phyloP scores from a whole-genome alignment of 148 eudicot genomes.

The Rhododendron williamsianum region DNA sequence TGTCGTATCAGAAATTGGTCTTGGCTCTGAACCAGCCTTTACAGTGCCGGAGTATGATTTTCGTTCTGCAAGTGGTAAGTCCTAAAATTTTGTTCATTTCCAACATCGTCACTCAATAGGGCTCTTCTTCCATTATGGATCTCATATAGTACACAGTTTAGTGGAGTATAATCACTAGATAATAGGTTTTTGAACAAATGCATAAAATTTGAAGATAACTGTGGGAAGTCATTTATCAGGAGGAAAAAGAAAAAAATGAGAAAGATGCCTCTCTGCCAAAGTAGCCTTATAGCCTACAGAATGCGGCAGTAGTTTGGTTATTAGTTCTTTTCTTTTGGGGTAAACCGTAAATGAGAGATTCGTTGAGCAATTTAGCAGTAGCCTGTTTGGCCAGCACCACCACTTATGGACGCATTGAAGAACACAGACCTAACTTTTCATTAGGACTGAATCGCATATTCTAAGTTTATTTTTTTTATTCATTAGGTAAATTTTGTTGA shows the following conservation, averaged over 20 bases:
- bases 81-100: neutral
- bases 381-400: neutral
- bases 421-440: neutral
- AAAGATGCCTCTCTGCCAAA: neutral
- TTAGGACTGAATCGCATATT: neutral
- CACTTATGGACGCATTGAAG: neutral
- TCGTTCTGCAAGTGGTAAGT: slow-evolving; percentile 76
- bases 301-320: neutral
- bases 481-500: neutral
- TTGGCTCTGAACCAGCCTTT: slow-evolving; percentile 92
- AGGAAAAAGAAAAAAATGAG: neutral
- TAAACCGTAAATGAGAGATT: neutral
- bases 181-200: neutral
- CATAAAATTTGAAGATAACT: neutral
- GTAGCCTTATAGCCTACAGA: neutral
- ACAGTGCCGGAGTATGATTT: slow-evolving; percentile 83
- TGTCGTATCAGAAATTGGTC: slow-evolving; percentile 84
- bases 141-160: neutral
- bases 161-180: neutral
- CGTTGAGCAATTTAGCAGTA: neutral
- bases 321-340: neutral
- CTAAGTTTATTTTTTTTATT: slow-evolving; percentile 15
- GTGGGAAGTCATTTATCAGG: neutral
- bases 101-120: neutral
- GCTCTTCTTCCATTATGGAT: neutral